Base-by-base conservation (phyloP, 768 basidiomycete species). In the Crucibulum laeve region DNA sequence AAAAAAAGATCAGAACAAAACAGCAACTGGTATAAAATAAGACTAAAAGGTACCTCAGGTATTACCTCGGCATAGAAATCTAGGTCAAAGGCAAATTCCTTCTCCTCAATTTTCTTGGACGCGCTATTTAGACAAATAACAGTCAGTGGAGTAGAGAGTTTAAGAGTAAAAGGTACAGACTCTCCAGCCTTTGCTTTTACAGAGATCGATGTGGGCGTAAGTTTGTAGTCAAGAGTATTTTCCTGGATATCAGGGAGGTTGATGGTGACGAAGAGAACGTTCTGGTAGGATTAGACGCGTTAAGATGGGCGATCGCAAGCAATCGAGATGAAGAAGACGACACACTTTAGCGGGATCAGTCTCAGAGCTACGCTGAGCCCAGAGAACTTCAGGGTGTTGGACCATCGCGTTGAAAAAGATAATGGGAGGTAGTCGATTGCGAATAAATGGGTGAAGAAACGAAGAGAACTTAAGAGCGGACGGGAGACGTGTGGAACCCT, bases 281-380 rank as follows among this genome's bases (percentile, higher is more conserved):
- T 96, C 93, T 95, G 49, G n/a, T 19, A 34, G 21, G 39, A 23
- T 41, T 30, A 35, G 50, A 45, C 50, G 54, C 47, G 53, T 56
- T 40, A 61, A 49, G 45, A 51, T 38, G 42, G 40, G 38, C 22
- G 32, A 32, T 35, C n/a, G 11, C 42, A 48, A 48, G 42, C 41
- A 42, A 41, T 37, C 37, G 18, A 34, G 17, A 40, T 41, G 19
- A 39, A 40, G 38, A 22, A 22, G 13, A 44, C 23, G 33, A 51
- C 61, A 32, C 36, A 89, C 93, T 74, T 93, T 93, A 37, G 72
- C 74, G 24, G 79, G 71, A 11, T 70, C 76, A 8, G 70, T 55
- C 13, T 64, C 74, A 30, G 81, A 87, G 72, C 85, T 90, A 54
- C 95, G 82, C 67, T 98, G 94, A 36, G 95, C 94, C 92, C 94